Percentiles rank a stretch among this genome's conserved stretches.
These are phyloP conservation scores for Leptodermis oblonga DNA, from an alignment of 257 asterid species.

Conservation along the genomic window DNA sequence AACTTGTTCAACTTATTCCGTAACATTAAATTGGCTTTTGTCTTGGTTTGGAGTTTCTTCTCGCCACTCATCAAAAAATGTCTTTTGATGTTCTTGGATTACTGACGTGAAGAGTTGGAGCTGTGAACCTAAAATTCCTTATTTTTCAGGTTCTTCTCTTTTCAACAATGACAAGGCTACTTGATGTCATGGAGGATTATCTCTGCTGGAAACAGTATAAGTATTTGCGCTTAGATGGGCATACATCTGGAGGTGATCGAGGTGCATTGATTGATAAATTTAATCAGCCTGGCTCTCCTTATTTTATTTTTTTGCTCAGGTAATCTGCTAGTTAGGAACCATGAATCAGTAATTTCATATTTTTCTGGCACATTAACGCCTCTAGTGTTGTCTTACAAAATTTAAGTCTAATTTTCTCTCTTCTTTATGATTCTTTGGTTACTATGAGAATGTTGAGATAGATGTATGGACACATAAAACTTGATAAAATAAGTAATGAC, in stretches of 20 bases:
- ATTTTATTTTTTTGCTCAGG: slow-evolving; percentile 95
- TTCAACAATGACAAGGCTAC: slow-evolving; percentile 98
- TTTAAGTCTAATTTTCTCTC: not conserved
- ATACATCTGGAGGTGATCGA: slow-evolving; percentile 97
- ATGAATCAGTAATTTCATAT: slow-evolving; percentile 4
- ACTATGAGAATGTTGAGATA: not conserved
- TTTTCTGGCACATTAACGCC: not conserved
- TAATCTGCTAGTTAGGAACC: slow-evolving; percentile 29
- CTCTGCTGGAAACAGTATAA: slow-evolving; percentile 91
- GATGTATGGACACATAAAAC: not conserved
- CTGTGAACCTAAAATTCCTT: slow-evolving; percentile 1
- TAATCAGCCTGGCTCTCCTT: slow-evolving; percentile 85
- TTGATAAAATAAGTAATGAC: no score
- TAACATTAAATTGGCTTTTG: not conserved
- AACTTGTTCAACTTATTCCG: not conserved
- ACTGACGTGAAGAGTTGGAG: not conserved
- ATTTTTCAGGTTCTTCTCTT: slow-evolving; percentile 83
- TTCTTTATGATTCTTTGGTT: not conserved
- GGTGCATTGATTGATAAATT: slow-evolving; percentile 86
- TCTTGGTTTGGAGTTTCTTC: not conserved
- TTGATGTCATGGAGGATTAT: slow-evolving; percentile 99
- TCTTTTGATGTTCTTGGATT: not conserved
- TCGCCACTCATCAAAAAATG: not conserved
- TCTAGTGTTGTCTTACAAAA: not conserved
- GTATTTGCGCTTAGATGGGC: slow-evolving; percentile 96